phyloP scores from a whole-genome alignment of 2,329 filamentous ascomycete species.

The Alternaria consortialis region DNA sequence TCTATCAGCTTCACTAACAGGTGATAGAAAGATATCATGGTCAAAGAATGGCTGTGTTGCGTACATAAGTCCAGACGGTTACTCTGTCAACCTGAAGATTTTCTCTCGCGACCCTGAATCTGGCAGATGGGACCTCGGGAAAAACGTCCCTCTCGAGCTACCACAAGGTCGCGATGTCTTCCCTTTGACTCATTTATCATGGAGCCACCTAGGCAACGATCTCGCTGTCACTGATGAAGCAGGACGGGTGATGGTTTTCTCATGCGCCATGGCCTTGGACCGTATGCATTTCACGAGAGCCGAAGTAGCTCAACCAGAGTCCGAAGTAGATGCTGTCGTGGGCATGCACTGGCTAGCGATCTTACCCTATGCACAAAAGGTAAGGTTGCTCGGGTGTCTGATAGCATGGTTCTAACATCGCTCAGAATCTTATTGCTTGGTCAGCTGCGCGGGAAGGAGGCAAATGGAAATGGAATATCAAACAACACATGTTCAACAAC shows the following conservation, averaged over 20 bases:
- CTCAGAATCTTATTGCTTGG: conserved; percentile 49
- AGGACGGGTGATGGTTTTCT: conserved; percentile 79
- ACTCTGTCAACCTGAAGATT: conserved; percentile 74
- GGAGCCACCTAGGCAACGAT: conserved; percentile 80
- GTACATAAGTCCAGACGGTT: conserved; percentile 76
- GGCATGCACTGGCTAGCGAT: conserved; percentile 82
- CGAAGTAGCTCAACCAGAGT: conserved; percentile 72
- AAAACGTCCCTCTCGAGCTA: conserved; percentile 73
- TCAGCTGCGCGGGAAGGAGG: conserved; percentile 52
- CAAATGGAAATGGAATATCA: conserved; percentile 74
- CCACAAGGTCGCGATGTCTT: conserved; percentile 69
- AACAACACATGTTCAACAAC: conserved; percentile 70
- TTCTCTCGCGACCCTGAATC: conserved; percentile 73
- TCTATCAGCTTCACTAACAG: conserved; percentile 7
- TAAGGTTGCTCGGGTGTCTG: conserved; percentile 11
- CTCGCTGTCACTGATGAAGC: conserved; percentile 83
- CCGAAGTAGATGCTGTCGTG: conserved; percentile 80
- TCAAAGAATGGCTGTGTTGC: conserved; percentile 88
- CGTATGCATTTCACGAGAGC: conserved; percentile 69
- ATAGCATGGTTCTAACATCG: conserved; percentile 9
- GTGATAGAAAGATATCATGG: conserved; percentile 79
- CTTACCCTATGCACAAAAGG: conserved; percentile 53
- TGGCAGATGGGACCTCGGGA: conserved; percentile 78
- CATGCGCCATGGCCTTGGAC: conserved; percentile 76
- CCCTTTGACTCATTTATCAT: conserved; percentile 80